Evolutionary conservation across 2,329 filamentous ascomycete species (phyloP).

Genomic region (Bipolaris cookei): DNA sequence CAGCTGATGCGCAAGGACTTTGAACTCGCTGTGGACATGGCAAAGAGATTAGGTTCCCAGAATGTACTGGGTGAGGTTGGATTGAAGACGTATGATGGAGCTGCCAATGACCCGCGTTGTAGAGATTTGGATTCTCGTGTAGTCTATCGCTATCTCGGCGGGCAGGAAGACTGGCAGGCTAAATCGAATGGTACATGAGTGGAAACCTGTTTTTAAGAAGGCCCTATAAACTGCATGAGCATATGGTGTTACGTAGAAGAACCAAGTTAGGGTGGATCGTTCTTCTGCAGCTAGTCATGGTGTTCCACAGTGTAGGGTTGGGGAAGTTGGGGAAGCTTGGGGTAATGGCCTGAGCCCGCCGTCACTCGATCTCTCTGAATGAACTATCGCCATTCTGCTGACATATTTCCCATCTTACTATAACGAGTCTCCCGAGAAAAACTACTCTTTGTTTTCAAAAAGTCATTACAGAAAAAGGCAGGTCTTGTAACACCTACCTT

Average conservation of each 20-base stretch:
- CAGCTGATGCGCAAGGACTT: slow-evolving; percentile 68
- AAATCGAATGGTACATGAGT: slow-evolving; percentile 22
- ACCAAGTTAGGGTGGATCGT: background rate
- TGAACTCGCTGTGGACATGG: slow-evolving; percentile 61
- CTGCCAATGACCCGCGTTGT: slow-evolving; percentile 59
- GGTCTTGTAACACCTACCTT: background rate
- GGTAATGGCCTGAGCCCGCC: slow-evolving; percentile 28
- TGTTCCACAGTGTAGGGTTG: background rate
- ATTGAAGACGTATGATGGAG: slow-evolving; percentile 59
- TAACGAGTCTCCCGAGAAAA: background rate
- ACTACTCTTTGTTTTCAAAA: too few relatives aligned
- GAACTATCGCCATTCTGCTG: background rate
- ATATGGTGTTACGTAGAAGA: background rate
- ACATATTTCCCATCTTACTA: background rate
- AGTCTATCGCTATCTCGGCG: slow-evolving; percentile 63
- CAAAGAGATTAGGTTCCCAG: slow-evolving; percentile 58
- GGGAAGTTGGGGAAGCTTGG: slow-evolving; percentile 37
- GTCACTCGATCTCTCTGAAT: background rate
- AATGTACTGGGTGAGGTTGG: slow-evolving; percentile 60
- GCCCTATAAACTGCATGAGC: background rate
- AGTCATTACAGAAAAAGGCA: background rate
- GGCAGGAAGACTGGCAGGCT: slow-evolving; percentile 58
- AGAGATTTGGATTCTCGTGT: slow-evolving; percentile 63
- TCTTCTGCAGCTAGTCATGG: background rate
- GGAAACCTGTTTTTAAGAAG: background rate